phyloP scores from a whole-genome alignment of 1,284 basidiomycete genomes.

The Pholiota adiposa region DNA sequence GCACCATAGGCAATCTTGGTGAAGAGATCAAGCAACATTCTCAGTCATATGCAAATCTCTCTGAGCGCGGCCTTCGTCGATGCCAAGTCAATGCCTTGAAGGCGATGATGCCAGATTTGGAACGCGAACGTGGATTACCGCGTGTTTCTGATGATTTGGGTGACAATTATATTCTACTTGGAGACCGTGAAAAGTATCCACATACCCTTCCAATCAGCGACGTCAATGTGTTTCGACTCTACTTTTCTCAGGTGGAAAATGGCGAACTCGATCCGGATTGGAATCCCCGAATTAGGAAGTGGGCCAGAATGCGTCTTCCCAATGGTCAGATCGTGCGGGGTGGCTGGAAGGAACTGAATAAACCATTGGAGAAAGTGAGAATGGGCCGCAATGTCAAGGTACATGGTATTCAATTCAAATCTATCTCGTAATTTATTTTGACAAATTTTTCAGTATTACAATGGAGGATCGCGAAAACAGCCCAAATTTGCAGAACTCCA shows the following conservation, averaged over 20 bases:
- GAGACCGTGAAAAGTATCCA: slow-evolving; percentile 16
- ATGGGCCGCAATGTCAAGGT: slow-evolving; percentile 33
- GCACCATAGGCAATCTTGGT: slow-evolving; percentile 38
- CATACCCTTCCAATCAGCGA: background rate
- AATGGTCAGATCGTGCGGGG: slow-evolving; percentile 36
- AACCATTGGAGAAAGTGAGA: slow-evolving; percentile 23
- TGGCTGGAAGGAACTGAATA: slow-evolving; percentile 32
- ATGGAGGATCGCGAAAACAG: background rate
- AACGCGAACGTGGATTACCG: slow-evolving; percentile 5
- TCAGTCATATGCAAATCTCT: slow-evolving; percentile 35
- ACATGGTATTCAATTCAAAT: slow-evolving; percentile 8
- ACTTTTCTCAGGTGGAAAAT: slow-evolving; percentile 1
- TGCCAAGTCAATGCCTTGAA: slow-evolving; percentile 34
- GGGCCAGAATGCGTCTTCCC: slow-evolving; percentile 34
- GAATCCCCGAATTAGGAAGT: slow-evolving; percentile 19
- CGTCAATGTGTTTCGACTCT: background rate
- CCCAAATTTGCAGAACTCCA: slow-evolving; percentile 26
- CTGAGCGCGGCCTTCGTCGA: slow-evolving; percentile 28
- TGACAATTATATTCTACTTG: slow-evolving; percentile 28
- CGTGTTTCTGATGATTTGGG: slow-evolving; percentile 21
- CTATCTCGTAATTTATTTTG: background rate
- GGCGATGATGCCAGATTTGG: slow-evolving; percentile 29
- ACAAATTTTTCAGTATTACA: background rate
- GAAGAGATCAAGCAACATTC: slow-evolving; percentile 34
- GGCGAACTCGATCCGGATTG: background rate